Evolutionary conservation across 2,329 filamentous ascomycete genomes (phyloP).

Genomic region (Sarocladium brachiariae): DNA sequence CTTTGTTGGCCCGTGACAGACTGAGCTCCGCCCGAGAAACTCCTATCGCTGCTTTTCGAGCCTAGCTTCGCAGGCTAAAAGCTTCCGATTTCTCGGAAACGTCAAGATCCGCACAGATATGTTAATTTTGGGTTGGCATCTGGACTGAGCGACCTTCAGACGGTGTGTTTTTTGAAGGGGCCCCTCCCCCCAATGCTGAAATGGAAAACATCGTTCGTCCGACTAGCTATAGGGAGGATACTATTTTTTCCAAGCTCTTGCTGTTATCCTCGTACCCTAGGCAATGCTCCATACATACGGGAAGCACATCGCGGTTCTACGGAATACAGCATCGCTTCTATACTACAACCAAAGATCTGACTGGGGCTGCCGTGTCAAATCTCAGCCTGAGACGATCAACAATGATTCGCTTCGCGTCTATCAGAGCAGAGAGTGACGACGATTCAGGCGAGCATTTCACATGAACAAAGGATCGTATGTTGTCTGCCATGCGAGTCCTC

Average conservation of each 20-base stretch:
- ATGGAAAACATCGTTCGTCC: too few species aligned
- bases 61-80: background rate
- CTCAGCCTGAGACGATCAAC: background rate
- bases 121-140: background rate
- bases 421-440: background rate
- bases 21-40: too few species aligned
- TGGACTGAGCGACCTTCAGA: too few species aligned
- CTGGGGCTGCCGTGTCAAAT: background rate
- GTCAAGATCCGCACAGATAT: constrained; percentile 1
- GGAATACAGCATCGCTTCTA: background rate
- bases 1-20: too few species aligned
- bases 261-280: background rate
- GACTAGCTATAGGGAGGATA: too few species aligned
- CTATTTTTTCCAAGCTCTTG: background rate
- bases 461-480: constrained; percentile 1
- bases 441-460: background rate
- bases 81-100: background rate
- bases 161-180: too few species aligned
- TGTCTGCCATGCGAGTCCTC: background rate
- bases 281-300: background rate
- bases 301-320: background rate
- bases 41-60: background rate
- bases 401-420: background rate
- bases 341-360: background rate
- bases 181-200: too few species aligned